These are phyloP conservation scores for Passiflora organensis DNA, from an alignment of 345 rosid genomes.

Conservation along the genomic window DNA sequence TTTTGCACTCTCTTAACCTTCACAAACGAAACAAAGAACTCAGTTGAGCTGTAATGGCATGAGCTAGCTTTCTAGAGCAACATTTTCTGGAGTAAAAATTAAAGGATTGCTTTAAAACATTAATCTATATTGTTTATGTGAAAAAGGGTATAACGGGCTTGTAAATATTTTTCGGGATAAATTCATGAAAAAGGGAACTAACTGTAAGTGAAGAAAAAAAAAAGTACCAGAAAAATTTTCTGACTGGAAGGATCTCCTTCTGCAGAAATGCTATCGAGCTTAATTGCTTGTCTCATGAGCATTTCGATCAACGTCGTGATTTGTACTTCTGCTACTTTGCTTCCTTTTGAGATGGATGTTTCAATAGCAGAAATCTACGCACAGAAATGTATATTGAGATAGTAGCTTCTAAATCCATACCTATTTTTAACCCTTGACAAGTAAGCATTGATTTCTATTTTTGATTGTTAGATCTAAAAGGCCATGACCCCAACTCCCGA, in stretches of 20 bases:
- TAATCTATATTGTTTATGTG: too few relatives aligned
- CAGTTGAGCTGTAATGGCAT: background rate
- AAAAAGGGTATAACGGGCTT: too few relatives aligned
- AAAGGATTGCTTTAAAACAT: too few relatives aligned
- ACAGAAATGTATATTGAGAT: too few relatives aligned
- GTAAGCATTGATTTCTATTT: too few relatives aligned
- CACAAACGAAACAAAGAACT: background rate
- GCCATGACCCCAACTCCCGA: too few relatives aligned
- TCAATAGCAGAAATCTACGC: constrained; percentile 38
- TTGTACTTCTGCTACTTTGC: constrained; percentile 45
- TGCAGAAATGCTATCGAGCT: constrained; percentile 37
- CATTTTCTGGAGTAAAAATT: too few relatives aligned
- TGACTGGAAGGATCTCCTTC: constrained; percentile 39
- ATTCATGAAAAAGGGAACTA: background rate
- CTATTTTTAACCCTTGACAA: too few relatives aligned
- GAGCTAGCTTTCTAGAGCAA: too few relatives aligned
- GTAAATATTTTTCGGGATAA: too few relatives aligned
- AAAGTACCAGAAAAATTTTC: constrained; percentile 38
- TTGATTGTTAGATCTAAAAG: background rate
- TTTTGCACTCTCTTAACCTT: constrained; percentile 45
- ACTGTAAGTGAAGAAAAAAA: background rate
- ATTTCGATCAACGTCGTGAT: constrained; percentile 54
- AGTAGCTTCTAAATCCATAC: too few relatives aligned
- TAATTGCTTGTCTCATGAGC: constrained; percentile 56
- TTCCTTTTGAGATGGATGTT: constrained; percentile 33